Evolutionary conservation across 2,329 filamentous ascomycete genomes (phyloP), one percentile per base, ranked within the genome.

Genomic region (Aspergillus chevalieri): DNA sequence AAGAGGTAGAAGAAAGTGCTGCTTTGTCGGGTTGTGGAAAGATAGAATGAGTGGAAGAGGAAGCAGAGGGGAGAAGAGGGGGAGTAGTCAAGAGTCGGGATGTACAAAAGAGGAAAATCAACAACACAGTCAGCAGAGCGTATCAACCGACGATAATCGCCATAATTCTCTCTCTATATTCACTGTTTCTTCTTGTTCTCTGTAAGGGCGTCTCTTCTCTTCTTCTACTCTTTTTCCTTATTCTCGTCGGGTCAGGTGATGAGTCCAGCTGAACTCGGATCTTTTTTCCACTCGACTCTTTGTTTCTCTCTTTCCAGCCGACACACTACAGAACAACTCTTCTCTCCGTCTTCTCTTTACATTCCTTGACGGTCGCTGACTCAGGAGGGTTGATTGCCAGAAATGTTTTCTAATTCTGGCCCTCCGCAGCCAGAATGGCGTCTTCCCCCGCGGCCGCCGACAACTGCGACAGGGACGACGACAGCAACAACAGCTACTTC

Each of bases 341-440:
- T 5, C 3, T 41, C 6, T 22, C 38, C 10, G 15, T 41, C 17
- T 41, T 41, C 17, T 41, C 17, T 41, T 12, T 21, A 6, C 8
- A 24, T 36, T 39, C 14, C 7, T 47, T 42, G 33, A 43, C 22
- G 26, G 41, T 47, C 19, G 22, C 19, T 28, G 19, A 8, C 19
- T 12, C 38, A 41, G 42, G 10, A 44, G 42, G 42, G 26, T 30
- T 44, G 22, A 44, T 44, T 44, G 42, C 42, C 42, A 28, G 59
- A 43, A 21, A 73, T 72, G 69, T 66, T 63, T 47, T 52, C 62
- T 17, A 60, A 61, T 15, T 58, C 59, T 10, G 55, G 48, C 47
- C 57, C 67, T 43, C 54, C 64, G 12, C 64, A 66, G 46, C 69
- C 70, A 42, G 69, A 72, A 65, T 72, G 69, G 69, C 66, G 66